Evolutionary conservation across 164 flowering plant species (phyloP).

Genomic region (Platanus orientalis): DNA sequence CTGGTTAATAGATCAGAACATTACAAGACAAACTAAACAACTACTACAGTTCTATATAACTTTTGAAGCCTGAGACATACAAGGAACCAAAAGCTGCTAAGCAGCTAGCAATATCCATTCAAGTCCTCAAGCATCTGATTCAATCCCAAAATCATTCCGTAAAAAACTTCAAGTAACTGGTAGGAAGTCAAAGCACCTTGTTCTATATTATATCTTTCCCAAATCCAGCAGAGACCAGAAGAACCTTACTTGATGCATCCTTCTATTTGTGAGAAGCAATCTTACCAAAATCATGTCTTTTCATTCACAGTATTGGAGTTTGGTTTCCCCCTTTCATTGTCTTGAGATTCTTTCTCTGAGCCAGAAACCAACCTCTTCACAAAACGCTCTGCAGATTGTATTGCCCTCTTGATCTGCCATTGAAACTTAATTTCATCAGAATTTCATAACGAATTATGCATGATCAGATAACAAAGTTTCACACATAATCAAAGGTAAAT

Average conservation of each 20-base stretch:
- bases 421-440: constrained; percentile 10
- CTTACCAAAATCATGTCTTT: constrained; percentile 1
- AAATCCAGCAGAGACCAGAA: background rate
- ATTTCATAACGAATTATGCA: background rate
- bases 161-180: too few species aligned
- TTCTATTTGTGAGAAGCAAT: background rate
- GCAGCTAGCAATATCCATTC: too few species aligned
- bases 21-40: too few species aligned
- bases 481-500: too few species aligned
- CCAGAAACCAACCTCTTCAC: constrained; percentile 49
- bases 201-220: background rate
- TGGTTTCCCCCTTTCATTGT: constrained; percentile 19
- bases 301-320: constrained; percentile 5
- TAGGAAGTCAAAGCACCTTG: too few species aligned
- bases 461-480: background rate
- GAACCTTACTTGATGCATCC: background rate
- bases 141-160: too few species aligned
- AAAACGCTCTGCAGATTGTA: constrained; percentile 50
- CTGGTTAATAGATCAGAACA: too few species aligned
- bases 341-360: constrained; percentile 28
- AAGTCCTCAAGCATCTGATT: too few species aligned
- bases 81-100: too few species aligned
- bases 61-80: too few species aligned
- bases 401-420: constrained; percentile 57
- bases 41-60: too few species aligned